Evolutionary conservation across 208 protist species (phyloP), one percentile per base, ranked within the genome.

Genomic region (Crithidia bombi): DNA sequence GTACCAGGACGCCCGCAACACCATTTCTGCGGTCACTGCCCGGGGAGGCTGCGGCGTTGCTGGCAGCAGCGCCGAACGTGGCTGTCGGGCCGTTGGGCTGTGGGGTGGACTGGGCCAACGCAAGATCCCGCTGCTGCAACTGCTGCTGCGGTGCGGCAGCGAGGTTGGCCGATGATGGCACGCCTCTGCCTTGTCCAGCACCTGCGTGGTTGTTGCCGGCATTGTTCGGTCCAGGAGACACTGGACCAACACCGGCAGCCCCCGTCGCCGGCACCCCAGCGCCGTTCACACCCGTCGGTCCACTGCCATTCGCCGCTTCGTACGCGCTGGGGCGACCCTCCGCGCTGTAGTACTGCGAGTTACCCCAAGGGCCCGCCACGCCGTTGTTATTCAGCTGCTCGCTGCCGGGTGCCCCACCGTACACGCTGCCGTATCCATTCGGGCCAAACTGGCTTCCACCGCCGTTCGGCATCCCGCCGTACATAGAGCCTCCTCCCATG

Each of bases 401-500:
- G 14, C 38, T 43, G 38, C 38, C 38, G 7, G 38, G 7, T 0
- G 25, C 19, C 12, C 44, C 54, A 28, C 78, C 75, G 51, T 85
- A 85, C 23, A 75, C 68, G 54, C 63, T 73, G 51, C 73, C 59
- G 66, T 76, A 79, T 17, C 57, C 59, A 41, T 66, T 75, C 1
- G 49, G 51, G 9, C 46, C 66, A 32, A 67, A 51, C 49, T 64
- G 63, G 64, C 61, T 62, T 14, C 36, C 46, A n/a, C 33, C 49
- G 10, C 41, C 33, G 47, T 50, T 47, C 12, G 25, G 33, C 61
- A 74, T 69, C 11, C 75, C 69, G 51, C 77, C 77, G 56, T 82
- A 81, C 76, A 81, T 76, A 52, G 52, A 72, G 33, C 69, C 68
- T 33, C 69, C 68, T 33, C 59, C 66, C 56, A 73, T 81, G 21